These are phyloP conservation scores for Rhypophila decipiens DNA, from an alignment of 495 filamentous ascomycete species.

Conservation along the genomic window DNA sequence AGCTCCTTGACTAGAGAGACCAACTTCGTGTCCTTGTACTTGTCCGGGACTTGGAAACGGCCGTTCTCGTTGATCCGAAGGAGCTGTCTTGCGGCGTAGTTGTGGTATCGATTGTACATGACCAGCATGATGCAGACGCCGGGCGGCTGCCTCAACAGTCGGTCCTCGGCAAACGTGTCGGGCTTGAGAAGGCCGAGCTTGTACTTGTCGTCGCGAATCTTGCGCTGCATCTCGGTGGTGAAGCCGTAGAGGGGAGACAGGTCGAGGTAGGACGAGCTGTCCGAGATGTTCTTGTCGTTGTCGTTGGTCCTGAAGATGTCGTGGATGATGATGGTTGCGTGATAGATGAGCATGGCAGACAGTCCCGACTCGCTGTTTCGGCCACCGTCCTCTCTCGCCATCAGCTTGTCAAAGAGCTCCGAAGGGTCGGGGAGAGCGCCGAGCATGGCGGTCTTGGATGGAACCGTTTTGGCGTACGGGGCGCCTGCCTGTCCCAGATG, in stretches of 20 bases:
- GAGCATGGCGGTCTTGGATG: conserved; percentile 35
- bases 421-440: conserved; percentile 64
- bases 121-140: conserved; percentile 68
- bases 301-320: conserved; percentile 43
- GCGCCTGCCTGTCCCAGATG: conserved; percentile 50
- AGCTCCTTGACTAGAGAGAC: no score
- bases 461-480: conserved; percentile 65
- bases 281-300: conserved; percentile 26
- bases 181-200: conserved; percentile 62
- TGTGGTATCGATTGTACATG: conserved; percentile 64
- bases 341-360: conserved; percentile 77
- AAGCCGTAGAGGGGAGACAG: conserved; percentile 76
- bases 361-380: conserved; percentile 64
- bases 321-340: conserved; percentile 78
- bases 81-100: conserved; percentile 55
- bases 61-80: conserved; percentile 70
- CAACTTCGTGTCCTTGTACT: no score
- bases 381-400: conserved; percentile 51
- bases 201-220: conserved; percentile 63
- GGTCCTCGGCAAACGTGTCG: conserved; percentile 65
- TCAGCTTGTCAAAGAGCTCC: conserved; percentile 64
- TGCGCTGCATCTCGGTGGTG: conserved; percentile 59
- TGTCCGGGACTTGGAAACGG: conserved; percentile 52
- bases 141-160: conserved; percentile 66
- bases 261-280: conserved; percentile 73